phyloP scores from a whole-genome alignment of 495 filamentous ascomycete genomes.

The Xylaria sp. region DNA sequence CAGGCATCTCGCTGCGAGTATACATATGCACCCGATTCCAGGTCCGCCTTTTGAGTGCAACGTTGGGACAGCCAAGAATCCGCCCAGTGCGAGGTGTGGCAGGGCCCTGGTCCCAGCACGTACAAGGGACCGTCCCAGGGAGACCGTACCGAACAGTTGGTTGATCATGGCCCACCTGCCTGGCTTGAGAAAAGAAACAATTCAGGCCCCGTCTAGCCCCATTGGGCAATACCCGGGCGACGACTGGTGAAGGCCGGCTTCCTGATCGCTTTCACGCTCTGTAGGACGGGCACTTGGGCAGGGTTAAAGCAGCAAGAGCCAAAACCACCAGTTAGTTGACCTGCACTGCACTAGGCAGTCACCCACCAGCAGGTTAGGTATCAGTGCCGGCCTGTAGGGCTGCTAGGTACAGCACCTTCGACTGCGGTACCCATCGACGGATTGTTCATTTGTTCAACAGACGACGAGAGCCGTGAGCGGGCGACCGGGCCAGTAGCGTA shows the following conservation, averaged over 20 bases:
- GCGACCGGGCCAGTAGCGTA: not conserved
- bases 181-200: not conserved
- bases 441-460: not conserved
- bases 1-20: constrained; percentile 42
- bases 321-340: no score
- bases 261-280: not conserved
- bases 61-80: constrained; percentile 32
- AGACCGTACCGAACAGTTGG: constrained; percentile 21
- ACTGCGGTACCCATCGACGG: not conserved
- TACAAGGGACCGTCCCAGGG: constrained; percentile 22
- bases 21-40: constrained; percentile 34
- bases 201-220: constrained; percentile 6
- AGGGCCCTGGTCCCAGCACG: constrained; percentile 32
- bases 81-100: constrained; percentile 35
- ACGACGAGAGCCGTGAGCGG: not conserved
- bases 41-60: constrained; percentile 43
- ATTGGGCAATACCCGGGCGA: not conserved
- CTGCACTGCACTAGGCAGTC: not conserved
- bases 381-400: constrained; percentile 20
- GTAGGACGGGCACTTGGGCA: not conserved
- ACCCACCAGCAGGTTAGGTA: not conserved
- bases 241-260: not conserved
- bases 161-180: constrained; percentile 17
- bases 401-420: not conserved
- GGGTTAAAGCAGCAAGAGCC: constrained; percentile 19